Evolutionary conservation across 148 eudicot genomes (phyloP), one percentile per base, ranked within the genome.

Genomic region (Talinum fruticosum): DNA sequence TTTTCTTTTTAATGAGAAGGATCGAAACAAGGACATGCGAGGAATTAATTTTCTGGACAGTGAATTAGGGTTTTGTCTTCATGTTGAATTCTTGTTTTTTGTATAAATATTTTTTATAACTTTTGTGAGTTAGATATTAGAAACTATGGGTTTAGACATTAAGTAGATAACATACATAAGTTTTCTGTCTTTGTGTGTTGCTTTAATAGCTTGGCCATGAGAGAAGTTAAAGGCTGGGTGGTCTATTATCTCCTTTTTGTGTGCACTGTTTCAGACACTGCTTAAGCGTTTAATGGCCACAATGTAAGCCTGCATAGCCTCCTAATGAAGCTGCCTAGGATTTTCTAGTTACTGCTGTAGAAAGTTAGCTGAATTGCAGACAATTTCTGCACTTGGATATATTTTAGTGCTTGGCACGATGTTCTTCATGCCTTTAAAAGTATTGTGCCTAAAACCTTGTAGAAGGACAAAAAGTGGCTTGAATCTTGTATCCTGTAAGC

Each of bases 401-500:
- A 41, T 8, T 41, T 41, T 67, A 67, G 35, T 47, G 29, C 34
- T 49, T 72, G 53, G 26, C 54, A 71, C 44, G 10, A 71, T 72
- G 59, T 29, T 47, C 30, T 78, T 47, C 15, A 23, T 23, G 68
- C 47, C 21, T 71, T 76, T 8, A 18, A 49, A 76, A 26, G 23
- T 10, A 47, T 19, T 67, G 29, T 59, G 29, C 28, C 12, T 59
- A 23, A 51, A n/a, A n/a, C 29, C 64, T 24, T 23, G 2, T 62
- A 18, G 5, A 28, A 62, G 66, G 30, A 14, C 33, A 62, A 12
- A 10, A 62, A 26, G 15, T 5, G 33, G 33, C 18, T 37, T 38
- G 51, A 71, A 45, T 47, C 33, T 47, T 76, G 51, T 64, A 49
- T 74, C 66, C 30, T 74, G 23, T 76, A 73, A 57, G 51, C 76